These are phyloP conservation scores for Penicillium psychrosexuale DNA, from an alignment of 2,329 filamentous ascomycete species.

Conservation along the genomic window DNA sequence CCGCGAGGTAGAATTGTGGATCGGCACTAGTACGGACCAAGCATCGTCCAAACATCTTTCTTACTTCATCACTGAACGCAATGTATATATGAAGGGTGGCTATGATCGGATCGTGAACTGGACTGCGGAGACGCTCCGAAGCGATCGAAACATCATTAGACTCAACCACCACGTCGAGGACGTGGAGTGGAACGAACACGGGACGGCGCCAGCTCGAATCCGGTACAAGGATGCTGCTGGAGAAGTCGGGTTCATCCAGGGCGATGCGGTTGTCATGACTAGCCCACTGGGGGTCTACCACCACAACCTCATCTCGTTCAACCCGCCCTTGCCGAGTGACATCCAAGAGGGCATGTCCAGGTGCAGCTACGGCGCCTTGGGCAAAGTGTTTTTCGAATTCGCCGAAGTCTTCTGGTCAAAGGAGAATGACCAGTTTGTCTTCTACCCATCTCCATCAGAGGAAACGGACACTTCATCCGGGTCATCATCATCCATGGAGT, in stretches of 20 bases:
- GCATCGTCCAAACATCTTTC: conserved; percentile 44
- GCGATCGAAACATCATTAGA: conserved; percentile 36
- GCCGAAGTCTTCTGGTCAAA: conserved; percentile 46
- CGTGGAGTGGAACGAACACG: conserved; percentile 38
- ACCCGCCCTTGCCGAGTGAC: conserved; percentile 37
- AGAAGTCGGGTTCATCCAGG: conserved; percentile 27
- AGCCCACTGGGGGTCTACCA: conserved; percentile 42
- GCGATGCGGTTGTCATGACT: conserved; percentile 42
- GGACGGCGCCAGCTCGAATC: conserved; percentile 5
- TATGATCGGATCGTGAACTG: conserved; percentile 46
- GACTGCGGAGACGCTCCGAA: conserved; percentile 37
- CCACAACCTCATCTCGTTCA: conserved; percentile 41
- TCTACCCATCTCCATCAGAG: conserved; percentile 41
- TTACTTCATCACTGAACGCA: conserved; percentile 46
- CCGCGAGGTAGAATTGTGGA: conserved; percentile 46
- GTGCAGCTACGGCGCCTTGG: conserved; percentile 44
- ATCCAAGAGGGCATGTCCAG: conserved; percentile 37
- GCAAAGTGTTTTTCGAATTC: conserved; percentile 47
- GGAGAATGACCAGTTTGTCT: conserved; percentile 48
- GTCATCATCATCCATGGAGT: conserved; percentile 26
- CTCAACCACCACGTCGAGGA: conserved; percentile 40
- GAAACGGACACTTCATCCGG: conserved; percentile 28
- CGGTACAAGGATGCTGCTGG: conserved; percentile 21
- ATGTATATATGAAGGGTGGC: conserved; percentile 48
- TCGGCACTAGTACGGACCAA: conserved; percentile 42